Base-by-base conservation (phyloP, 139 green algal genomes). In the Eudorina sp. region DNA sequence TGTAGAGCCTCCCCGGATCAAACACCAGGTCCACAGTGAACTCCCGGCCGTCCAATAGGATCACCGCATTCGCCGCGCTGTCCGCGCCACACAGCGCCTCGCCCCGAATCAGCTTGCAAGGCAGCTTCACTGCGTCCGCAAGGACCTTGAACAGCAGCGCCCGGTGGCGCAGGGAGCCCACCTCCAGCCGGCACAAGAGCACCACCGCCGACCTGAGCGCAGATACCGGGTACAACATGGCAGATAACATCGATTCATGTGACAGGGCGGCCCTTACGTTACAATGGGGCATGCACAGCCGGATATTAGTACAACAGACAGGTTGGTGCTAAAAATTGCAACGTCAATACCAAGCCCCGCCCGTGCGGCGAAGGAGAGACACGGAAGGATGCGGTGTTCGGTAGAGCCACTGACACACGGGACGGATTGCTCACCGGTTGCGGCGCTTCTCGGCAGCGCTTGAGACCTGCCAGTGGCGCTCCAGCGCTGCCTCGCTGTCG, bases 141-240 rank as follows among this genome's bases (percentile, higher is more conserved):
- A 98, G 90, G n/a, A 92, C 75, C 91, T 99, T 99, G 93, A 97
- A 99, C 51, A 98, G 92, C 84, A 98, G 90, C 31, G 95, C 95
- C 16, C 97, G 87, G 88, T 99, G 97, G 13, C 96, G 82, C 16
- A 73, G 38, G 18, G 93, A 53, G 16, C 96, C 96, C 23, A 92
- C 83, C 34, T 73, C 70, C 58, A 98, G 91, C 4, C 84, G 68
- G 18, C 95, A 96, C 0, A 97, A 89, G 16, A 77, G 89, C 21
- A 98, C 82, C 4, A 97, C 91, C 16, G 90, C 82, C 38, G 83
- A 93, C 36, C 90, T 90, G 69, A 2, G 7, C 23, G n/a, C n/a
- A n/a, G n/a, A n/a, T n/a, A n/a, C n/a, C n/a, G n/a, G n/a, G n/a
- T n/a, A n/a, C n/a, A n/a, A n/a, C n/a, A n/a, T n/a, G n/a, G n/a